Percentiles rank a stretch among this genome's conserved stretches.
phyloP scores from a whole-genome alignment of 306 rosid species.

The Inga leiocalycina region DNA sequence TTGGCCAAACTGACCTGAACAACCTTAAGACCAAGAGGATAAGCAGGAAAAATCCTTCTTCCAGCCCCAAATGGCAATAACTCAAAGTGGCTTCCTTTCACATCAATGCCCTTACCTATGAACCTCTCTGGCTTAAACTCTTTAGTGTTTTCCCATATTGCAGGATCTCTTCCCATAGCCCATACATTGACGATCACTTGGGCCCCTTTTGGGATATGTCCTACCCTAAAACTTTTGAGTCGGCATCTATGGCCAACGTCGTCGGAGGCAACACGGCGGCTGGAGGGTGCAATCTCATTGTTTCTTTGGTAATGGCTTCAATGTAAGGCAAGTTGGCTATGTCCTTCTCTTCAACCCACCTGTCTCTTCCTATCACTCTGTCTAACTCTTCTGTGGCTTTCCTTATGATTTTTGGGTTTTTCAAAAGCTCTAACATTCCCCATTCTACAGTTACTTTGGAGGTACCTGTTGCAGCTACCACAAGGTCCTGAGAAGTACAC shows the following conservation, averaged over 20 bases:
- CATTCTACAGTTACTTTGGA: slow-evolving; percentile 53
- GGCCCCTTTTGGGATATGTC: slow-evolving; percentile 55
- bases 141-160: slow-evolving; percentile 48
- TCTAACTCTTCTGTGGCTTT: slow-evolving; percentile 56
- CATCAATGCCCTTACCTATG: slow-evolving; percentile 38
- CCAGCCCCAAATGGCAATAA: slow-evolving; percentile 61
- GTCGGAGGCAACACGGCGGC: slow-evolving; percentile 53
- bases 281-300: slow-evolving; percentile 60
- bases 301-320: slow-evolving; percentile 52
- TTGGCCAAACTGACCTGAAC: slow-evolving; percentile 54
- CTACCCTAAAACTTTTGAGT: slow-evolving; percentile 40
- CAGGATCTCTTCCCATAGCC: slow-evolving; percentile 59
- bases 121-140: slow-evolving; percentile 60
- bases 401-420: slow-evolving; percentile 46
- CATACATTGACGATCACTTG: slow-evolving; percentile 44
- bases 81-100: slow-evolving; percentile 53
- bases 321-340: slow-evolving; percentile 46
- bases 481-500: slow-evolving; percentile 36
- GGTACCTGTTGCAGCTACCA: slow-evolving; percentile 59
- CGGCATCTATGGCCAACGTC: background rate
- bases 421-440: slow-evolving; percentile 53
- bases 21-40: slow-evolving; percentile 54
- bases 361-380: slow-evolving; percentile 54
- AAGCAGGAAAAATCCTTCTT: slow-evolving; percentile 63
- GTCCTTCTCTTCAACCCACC: slow-evolving; percentile 69